Evolutionary conservation across 2,329 filamentous ascomycete genomes (phyloP), one percentile per base, ranked within the genome.

Genomic region (Zasmidium citrigriseum): DNA sequence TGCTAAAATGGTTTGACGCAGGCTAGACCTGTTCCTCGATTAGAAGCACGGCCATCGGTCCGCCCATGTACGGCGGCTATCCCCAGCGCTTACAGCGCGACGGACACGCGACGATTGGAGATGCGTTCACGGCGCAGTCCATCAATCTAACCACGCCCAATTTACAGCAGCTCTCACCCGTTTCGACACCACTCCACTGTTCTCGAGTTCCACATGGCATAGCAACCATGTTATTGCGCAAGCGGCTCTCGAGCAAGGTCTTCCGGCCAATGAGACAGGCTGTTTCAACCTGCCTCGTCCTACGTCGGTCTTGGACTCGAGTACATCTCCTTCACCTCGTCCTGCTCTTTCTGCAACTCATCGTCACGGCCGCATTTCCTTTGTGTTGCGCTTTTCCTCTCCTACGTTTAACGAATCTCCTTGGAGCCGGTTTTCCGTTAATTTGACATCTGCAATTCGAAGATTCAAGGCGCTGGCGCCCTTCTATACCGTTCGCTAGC

Each of bases 181-280:
- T 34, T 47, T 54, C 23, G 24, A 47, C 12, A 14, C 22, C 14
- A 48, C 23, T 34, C 46, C 54, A 51, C 20, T 47, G 44, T 44
- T 34, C 9, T 44, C 45, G 46, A 14, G 54, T 51, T 56, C 54
- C 54, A 56, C 54, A 45, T 51, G 20, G 46, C 18, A 56, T 56
- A 14, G 46, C 41, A 50, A 29, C 53, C 50, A 27, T 34, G 22
- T 45, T 5, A 38, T 51, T 52, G 46, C 41, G 16, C 54, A 52
- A 46, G 49, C 55, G 55, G 55, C 49, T 57, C 55, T 48, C 5
- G 27, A 46, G 22, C 14, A 34, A 24, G 41, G 3, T 20, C 23
- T 11, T 23, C 18, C 27, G 47, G 10, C 55, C 55, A 52, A 57
- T 57, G 55, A 57, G 55, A 57, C 55, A 53, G 9, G 20, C n/a